Conservation (phyloP, 352 stramenopile species). For the Phytophthora cajani region DNA sequence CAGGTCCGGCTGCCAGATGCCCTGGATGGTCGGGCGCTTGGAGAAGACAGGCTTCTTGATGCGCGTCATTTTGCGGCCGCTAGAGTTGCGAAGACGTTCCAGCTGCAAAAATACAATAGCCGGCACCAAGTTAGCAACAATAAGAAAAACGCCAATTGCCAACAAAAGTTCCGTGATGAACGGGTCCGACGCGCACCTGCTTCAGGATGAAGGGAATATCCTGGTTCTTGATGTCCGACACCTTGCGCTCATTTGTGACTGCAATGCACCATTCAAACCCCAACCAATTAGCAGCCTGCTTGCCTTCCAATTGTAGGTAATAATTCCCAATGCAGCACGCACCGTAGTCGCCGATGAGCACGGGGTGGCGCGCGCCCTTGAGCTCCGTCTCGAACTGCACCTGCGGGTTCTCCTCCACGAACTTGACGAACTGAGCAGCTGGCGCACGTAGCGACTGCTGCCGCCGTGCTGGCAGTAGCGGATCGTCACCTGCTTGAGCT, state of each 20-base stretch:
- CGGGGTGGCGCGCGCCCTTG: conserved; percentile 82
- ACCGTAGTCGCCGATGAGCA: conserved; percentile 89
- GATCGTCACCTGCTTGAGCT: conserved; percentile 83
- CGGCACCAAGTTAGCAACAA: neutral
- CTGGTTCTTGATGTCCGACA: conserved; percentile 91
- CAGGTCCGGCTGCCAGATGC: conserved; percentile 89
- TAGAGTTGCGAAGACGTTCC: conserved; percentile 85
- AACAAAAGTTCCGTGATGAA: neutral
- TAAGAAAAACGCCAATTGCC: neutral
- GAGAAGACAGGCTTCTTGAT: conserved; percentile 88
- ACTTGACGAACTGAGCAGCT: conserved; percentile 84
- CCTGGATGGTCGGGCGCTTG: conserved; percentile 83
- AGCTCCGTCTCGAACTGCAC: conserved; percentile 85
- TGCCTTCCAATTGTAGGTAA: neutral
- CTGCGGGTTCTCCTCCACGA: conserved; percentile 90
- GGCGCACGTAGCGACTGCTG: conserved; percentile 79
- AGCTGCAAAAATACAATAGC: conserved; percentile 46
- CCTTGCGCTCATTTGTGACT: conserved; percentile 87
- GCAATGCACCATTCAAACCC: conserved; percentile 3
- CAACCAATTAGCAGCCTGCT: neutral
- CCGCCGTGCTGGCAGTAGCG: conserved; percentile 82
- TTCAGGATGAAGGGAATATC: conserved; percentile 83
- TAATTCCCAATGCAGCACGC: neutral
- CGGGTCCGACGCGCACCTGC: conserved; percentile 51
- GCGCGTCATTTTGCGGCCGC: conserved; percentile 87